Base-by-base conservation (phyloP, 83 land plant genomes). In the Picea abies region DNA sequence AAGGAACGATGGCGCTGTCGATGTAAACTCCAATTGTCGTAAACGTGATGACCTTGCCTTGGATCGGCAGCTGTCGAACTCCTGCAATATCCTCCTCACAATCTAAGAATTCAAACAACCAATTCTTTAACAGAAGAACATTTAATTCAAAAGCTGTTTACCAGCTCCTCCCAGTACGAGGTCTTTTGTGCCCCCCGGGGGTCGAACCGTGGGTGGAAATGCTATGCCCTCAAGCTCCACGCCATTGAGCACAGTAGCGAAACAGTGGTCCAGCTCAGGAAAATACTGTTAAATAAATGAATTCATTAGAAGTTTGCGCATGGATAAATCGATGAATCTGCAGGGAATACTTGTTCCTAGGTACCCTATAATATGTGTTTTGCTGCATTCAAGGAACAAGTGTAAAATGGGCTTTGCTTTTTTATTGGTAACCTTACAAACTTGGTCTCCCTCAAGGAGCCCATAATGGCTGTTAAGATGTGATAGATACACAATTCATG, bases 141-240 rank as follows among this genome's bases (percentile, higher is more conserved):
- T 52, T 52, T 11, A 52, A 52, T 66, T 66, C 26, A 26, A 23
- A 23, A 23, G 16, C 35, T 23, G 3, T 52, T 70, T 76, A 93
- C 91, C 95, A 80, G 95, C 95, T 64, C 95, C 95, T 69, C 85
- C 93, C 80, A 93, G 91, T 68, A 89, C 81, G 39, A 87, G 76
- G 5, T 84, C 8, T 15, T 84, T 81, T 11, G 79, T 44, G 47
- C 91, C 84, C 47, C 88, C 90, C 9, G 90, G 91, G 64, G 95
- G 85, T 61, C 56, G 64, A 19, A 88, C 88, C 15, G 82, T 1
- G 17, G 90, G 39, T 19, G 91, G 84, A 80, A 93, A 93, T 11
- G 58, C 41, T 78, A 81, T 39, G 84, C 69, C 80, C 58, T 93
- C 93, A 71, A 91, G 84, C 71, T 84, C 78, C 47, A 92, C 1